Percentiles rank a stretch among this genome's conserved stretches.
Evolutionary conservation across 2,329 filamentous ascomycete species (phyloP).

Genomic region (Fusarium multiceps): DNA sequence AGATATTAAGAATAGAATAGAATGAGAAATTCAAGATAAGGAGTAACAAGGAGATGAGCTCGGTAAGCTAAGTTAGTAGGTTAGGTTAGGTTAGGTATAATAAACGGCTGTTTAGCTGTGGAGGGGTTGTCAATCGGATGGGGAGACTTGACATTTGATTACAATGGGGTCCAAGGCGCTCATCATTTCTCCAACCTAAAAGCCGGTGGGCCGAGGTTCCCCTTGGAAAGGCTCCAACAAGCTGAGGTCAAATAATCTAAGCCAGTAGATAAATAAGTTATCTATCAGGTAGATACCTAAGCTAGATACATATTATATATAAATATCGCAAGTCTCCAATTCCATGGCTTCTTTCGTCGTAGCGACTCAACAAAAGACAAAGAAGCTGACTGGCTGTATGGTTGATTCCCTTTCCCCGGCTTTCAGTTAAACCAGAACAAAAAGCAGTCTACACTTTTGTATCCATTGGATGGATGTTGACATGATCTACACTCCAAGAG

Average conservation of each 20-base stretch:
- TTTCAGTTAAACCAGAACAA: not conserved
- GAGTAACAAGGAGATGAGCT: constrained; percentile 11
- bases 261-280: no score
- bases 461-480: constrained; percentile 12
- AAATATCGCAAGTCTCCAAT: not conserved
- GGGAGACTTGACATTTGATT: constrained; percentile 23
- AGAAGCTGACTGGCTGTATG: not conserved
- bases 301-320: no score
- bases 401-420: constrained; percentile 31
- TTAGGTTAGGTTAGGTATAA: not conserved
- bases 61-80: not conserved
- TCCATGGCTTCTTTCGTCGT: not conserved
- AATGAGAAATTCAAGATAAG: not conserved
- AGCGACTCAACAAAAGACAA: constrained; percentile 33
- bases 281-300: no score
- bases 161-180: constrained; percentile 32
- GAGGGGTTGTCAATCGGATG: constrained; percentile 41
- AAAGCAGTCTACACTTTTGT: not conserved
- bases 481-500: not conserved
- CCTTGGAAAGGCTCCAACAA: constrained; percentile 20
- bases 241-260: no score
- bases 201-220: constrained; percentile 46
- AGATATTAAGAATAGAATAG: not conserved
- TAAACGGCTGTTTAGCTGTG: constrained; percentile 10
- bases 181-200: constrained; percentile 1